Conservation (phyloP, 2,329 filamentous ascomycete species). For the Fusarium dimerum region DNA sequence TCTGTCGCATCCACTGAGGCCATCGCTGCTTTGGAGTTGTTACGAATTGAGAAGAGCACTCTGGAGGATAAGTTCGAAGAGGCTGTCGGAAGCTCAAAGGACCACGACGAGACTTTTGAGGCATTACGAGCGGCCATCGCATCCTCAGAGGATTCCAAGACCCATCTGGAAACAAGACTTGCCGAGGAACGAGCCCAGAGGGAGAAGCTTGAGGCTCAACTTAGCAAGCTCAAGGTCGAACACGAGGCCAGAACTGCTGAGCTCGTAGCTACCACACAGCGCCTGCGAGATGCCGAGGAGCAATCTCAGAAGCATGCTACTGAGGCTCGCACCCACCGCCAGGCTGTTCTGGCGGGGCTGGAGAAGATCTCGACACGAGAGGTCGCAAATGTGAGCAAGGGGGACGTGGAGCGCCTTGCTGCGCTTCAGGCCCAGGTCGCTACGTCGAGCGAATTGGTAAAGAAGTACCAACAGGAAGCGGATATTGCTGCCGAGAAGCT, state of each 20-base stretch:
- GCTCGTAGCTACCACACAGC: constrained; percentile 71
- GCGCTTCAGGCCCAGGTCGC: constrained; percentile 80
- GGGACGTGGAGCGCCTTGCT: constrained; percentile 64
- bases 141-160: constrained; percentile 76
- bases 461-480: constrained; percentile 86
- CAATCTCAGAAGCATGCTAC: constrained; percentile 82
- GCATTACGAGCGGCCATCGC: constrained; percentile 76
- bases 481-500: constrained; percentile 86
- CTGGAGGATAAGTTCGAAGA: constrained; percentile 69
- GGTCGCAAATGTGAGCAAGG: constrained; percentile 46
- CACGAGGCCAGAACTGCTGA: constrained; percentile 80
- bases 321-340: constrained; percentile 83
- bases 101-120: constrained; percentile 69
- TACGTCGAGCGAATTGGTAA: constrained; percentile 75
- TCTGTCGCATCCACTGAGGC: constrained; percentile 77
- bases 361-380: constrained; percentile 68
- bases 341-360: constrained; percentile 79
- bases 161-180: constrained; percentile 76
- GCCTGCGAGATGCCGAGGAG: constrained; percentile 83
- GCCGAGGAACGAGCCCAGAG: constrained; percentile 78
- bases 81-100: constrained; percentile 65
- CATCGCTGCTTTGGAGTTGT: constrained; percentile 69
- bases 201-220: constrained; percentile 73
- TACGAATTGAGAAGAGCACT: constrained; percentile 86
- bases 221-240: constrained; percentile 75